Evolutionary conservation across 192 early-diverging fungal species (phyloP).

Genomic region (Coemansia sp.): DNA sequence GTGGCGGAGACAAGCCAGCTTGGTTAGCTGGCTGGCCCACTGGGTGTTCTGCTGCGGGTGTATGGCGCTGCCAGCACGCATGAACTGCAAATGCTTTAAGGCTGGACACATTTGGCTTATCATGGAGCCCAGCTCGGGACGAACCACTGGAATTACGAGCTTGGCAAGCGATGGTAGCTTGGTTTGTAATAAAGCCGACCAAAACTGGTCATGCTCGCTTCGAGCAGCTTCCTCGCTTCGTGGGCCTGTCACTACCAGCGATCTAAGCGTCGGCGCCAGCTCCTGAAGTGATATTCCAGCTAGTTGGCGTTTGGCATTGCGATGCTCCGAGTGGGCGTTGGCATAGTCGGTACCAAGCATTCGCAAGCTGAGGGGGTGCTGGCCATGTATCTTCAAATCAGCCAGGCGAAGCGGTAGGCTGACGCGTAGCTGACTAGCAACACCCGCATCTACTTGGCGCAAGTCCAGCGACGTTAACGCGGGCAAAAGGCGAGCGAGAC

Average conservation of each 20-base stretch:
- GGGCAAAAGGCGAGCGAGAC: slow-evolving; percentile 27
- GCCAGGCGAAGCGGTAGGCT: slow-evolving; percentile 21
- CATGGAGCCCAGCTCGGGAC: slow-evolving; percentile 25
- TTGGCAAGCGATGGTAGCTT: slow-evolving; percentile 18
- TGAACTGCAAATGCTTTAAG: slow-evolving; percentile 22
- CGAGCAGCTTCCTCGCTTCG: slow-evolving; percentile 47
- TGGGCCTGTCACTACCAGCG: slow-evolving; percentile 26
- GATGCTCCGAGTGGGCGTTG: not conserved
- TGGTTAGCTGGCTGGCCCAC: slow-evolving; percentile 34
- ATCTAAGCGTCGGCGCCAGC: slow-evolving; percentile 7
- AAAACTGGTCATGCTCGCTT: slow-evolving; percentile 35
- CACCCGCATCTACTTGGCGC: slow-evolving; percentile 42
- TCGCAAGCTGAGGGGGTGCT: slow-evolving; percentile 39
- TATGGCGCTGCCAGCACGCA: slow-evolving; percentile 38
- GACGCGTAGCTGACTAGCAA: slow-evolving; percentile 26
- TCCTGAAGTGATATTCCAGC: not conserved
- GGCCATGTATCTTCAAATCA: slow-evolving; percentile 30
- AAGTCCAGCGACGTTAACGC: slow-evolving; percentile 32
- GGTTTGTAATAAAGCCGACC: slow-evolving; percentile 23
- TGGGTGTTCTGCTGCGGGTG: slow-evolving; percentile 28
- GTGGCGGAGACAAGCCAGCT: slow-evolving; percentile 19
- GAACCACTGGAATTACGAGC: slow-evolving; percentile 40
- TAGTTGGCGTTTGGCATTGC: not conserved
- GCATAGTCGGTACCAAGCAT: slow-evolving; percentile 24
- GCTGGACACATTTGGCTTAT: slow-evolving; percentile 26